Conservation (phyloP, 306 rosid species). For the Begonia fuchsioides region DNA sequence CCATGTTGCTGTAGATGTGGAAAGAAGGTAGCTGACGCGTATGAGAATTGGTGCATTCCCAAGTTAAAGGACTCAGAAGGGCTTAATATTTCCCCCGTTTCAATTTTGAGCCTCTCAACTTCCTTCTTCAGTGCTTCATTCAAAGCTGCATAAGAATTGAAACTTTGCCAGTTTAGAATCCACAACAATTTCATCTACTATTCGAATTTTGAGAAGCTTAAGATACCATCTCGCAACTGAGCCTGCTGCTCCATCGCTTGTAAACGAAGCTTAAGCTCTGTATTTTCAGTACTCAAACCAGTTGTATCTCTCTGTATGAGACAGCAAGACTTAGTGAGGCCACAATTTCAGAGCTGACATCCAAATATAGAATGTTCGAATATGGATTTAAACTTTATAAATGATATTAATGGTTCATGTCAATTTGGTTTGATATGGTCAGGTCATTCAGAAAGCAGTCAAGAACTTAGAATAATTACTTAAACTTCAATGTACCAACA, state of each 20-base stretch:
- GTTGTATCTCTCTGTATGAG: constrained; percentile 66
- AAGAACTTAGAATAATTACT: too few relatives aligned
- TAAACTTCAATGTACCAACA: too few relatives aligned
- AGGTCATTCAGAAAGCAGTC: too few relatives aligned
- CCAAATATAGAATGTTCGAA: not conserved
- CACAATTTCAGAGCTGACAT: constrained; percentile 4
- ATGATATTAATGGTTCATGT: too few relatives aligned
- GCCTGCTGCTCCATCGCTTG: constrained; percentile 99
- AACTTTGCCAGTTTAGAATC: too few relatives aligned
- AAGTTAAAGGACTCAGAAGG: constrained; percentile 59
- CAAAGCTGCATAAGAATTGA: constrained; percentile 33
- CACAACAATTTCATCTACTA: too few relatives aligned
- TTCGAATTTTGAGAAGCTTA: not conserved
- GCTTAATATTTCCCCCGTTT: constrained; percentile 77
- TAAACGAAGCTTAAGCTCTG: constrained; percentile 87
- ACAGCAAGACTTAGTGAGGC: constrained; percentile 10
- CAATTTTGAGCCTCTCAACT: constrained; percentile 88
- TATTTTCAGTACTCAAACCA: constrained; percentile 72
- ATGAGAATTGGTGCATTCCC: constrained; percentile 75
- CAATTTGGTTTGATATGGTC: too few relatives aligned
- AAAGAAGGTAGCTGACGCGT: constrained; percentile 44
- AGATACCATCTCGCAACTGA: constrained; percentile 82
- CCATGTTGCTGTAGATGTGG: constrained; percentile 44
- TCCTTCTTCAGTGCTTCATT: constrained; percentile 90
- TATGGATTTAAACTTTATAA: too few relatives aligned